A percentile compares a stretch with the other conserved stretches of the same genome.
These are phyloP conservation scores for Candida labiduridarum DNA, from an alignment of 1,139 yeast genomes.

Conservation along the genomic window DNA sequence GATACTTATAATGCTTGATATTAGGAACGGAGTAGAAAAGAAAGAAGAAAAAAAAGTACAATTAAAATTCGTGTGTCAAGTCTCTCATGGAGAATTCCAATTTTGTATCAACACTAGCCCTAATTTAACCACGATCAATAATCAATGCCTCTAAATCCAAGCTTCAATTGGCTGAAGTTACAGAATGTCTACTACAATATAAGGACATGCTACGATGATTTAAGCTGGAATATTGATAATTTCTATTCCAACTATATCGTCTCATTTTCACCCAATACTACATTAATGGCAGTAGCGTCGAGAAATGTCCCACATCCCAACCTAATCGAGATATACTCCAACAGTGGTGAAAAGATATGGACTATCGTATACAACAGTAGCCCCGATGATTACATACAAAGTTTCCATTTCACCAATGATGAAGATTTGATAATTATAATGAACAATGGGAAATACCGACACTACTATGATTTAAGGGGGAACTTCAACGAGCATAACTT, in stretches of 20 bases:
- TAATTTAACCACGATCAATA: neutral
- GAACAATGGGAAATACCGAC: constrained; percentile 57
- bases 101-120: neutral
- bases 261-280: constrained; percentile 31
- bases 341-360: constrained; percentile 53
- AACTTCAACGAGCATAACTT: constrained; percentile 55
- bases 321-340: constrained; percentile 52
- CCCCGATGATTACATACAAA: constrained; percentile 56
- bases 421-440: constrained; percentile 68
- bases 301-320: constrained; percentile 35
- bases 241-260: constrained; percentile 31
- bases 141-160: constrained; percentile 41
- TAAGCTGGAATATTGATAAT: constrained; percentile 40
- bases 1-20: neutral
- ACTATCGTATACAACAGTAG: constrained; percentile 54
- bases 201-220: constrained; percentile 43
- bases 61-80: neutral
- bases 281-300: constrained; percentile 41
- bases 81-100: neutral
- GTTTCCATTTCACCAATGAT: constrained; percentile 52
- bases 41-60: neutral
- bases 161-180: constrained; percentile 63
- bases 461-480: constrained; percentile 71
- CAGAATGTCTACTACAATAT: constrained; percentile 62
- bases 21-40: neutral